Conservation (phyloP, 1,139 yeast genomes). For the Blastobotrys niveus region DNA sequence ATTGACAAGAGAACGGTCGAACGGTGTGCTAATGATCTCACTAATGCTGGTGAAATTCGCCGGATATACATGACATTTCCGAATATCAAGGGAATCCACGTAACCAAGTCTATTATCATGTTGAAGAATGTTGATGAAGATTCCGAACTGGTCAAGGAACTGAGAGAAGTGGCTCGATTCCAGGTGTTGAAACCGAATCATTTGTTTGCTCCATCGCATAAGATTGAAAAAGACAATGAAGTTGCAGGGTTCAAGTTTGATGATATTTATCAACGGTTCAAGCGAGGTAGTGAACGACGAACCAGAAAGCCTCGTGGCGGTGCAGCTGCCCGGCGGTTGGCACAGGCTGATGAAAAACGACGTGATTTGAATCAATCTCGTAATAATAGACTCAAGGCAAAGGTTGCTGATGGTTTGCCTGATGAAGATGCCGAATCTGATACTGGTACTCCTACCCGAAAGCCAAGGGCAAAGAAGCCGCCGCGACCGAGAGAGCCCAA, state of each 20-base stretch:
- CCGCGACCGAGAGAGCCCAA: no score
- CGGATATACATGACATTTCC: conserved; percentile 22
- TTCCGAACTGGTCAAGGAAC: conserved; percentile 21
- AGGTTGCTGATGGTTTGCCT: neutral
- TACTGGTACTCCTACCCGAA: no score
- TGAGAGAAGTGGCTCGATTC: conserved; percentile 14
- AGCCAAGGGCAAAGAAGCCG: no score
- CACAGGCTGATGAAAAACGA: conserved; percentile 8
- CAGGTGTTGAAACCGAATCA: neutral
- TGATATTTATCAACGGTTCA: conserved; percentile 5
- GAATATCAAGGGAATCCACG: conserved; percentile 17
- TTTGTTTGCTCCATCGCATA: neutral
- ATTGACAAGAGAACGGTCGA: conserved; percentile 35
- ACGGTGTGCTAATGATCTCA: conserved; percentile 27
- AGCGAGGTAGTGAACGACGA: conserved; percentile 6
- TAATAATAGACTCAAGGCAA: neutral
- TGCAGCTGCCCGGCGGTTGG: conserved; percentile 7
- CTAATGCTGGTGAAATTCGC: conserved; percentile 24
- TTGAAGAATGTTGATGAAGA: conserved; percentile 21
- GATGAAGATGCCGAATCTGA: neutral
- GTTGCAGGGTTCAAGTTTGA: conserved; percentile 5
- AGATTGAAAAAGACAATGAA: conserved; percentile 4
- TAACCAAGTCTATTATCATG: conserved; percentile 21
- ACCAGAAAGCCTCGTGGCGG: neutral
- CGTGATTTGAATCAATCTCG: neutral